Evolutionary conservation across 805 yeast genomes (phyloP).

Genomic region (Middelhovenomyces tepae): DNA sequence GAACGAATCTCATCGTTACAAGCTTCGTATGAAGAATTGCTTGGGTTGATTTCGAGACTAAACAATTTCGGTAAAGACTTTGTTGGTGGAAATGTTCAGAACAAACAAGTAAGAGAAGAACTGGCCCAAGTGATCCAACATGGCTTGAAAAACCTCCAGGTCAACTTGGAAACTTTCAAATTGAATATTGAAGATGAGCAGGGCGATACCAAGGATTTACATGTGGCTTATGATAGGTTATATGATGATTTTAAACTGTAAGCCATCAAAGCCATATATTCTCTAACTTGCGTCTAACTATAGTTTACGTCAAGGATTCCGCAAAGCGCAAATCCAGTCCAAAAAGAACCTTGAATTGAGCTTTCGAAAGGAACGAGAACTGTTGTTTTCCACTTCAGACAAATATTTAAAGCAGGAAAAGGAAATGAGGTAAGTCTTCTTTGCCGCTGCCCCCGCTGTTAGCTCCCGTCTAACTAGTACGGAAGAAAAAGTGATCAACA

Average conservation of each 20-base stretch:
- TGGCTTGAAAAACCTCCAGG: conserved; percentile 12
- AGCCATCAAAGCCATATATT: too few species aligned
- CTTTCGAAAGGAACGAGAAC: conserved; percentile 15
- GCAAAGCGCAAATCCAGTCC: conserved; percentile 18
- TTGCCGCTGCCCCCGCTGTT: too few species aligned
- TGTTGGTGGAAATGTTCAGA: too few species aligned
- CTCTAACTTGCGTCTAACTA: too few species aligned
- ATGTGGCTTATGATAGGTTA: conserved; percentile 15
- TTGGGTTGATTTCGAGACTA: conserved; percentile 14
- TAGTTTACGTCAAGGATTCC: conserved; percentile 11
- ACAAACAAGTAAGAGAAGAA: conserved; percentile 13
- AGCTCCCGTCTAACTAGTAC: conserved; percentile 7
- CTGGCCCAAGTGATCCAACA: conserved; percentile 15
- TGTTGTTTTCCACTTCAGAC: conserved; percentile 16
- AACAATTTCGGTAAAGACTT: conserved; percentile 6
- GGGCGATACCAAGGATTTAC: conserved; percentile 3
- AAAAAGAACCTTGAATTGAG: conserved; percentile 14
- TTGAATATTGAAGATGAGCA: conserved; percentile 9
- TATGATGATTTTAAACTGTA: conserved; percentile 12
- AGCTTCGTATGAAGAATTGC: conserved; percentile 11
- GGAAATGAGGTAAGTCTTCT: too few species aligned
- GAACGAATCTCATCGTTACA: conserved; percentile 7
- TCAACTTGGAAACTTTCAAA: conserved; percentile 9
- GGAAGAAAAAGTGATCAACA: conserved; percentile 17
- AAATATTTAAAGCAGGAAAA: too few species aligned